Conservation (phyloP, 2,329 filamentous ascomycete genomes). For the Basipetospora chlamydospora region DNA sequence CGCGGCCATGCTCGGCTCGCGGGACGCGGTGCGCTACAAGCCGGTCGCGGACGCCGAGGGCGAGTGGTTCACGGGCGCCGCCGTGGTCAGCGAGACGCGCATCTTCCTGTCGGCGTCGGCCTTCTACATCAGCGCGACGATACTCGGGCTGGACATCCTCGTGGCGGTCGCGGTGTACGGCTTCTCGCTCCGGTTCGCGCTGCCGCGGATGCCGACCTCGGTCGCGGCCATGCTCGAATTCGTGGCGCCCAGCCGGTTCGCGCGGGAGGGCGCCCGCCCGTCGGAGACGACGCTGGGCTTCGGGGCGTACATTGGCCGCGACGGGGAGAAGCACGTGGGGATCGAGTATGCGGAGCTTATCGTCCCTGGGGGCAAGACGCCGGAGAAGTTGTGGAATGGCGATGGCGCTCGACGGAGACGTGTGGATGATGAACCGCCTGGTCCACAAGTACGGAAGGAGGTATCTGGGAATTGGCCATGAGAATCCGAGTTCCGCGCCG, state of each 20-base stretch:
- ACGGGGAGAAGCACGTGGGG: conserved; percentile 32
- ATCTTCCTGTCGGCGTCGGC: conserved; percentile 34
- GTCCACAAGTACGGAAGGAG: too few relatives aligned
- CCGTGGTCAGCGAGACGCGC: conserved; percentile 18
- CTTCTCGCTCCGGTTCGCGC: conserved; percentile 22
- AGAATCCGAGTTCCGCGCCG: too few relatives aligned
- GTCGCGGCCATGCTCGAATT: conserved; percentile 32
- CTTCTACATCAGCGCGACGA: conserved; percentile 26
- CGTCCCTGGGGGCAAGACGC: conserved; percentile 8
- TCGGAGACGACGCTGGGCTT: conserved; percentile 24
- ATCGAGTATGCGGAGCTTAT: conserved; percentile 35
- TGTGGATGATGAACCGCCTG: too few relatives aligned
- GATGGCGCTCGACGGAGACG: too few relatives aligned
- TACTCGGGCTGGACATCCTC: conserved; percentile 28
- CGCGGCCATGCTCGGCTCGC: conserved; percentile 8
- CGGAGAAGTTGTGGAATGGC: too few relatives aligned
- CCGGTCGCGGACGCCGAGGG: conserved; percentile 17
- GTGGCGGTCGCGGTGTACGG: conserved; percentile 28
- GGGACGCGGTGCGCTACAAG: conserved; percentile 24
- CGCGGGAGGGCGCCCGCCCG: conserved; percentile 9
- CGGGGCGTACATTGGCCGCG: conserved; percentile 31
- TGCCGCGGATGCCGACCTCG: conserved; percentile 36
- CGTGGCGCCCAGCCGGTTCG: conserved; percentile 29
- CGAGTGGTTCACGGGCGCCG: conserved; percentile 7
- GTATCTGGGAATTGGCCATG: too few relatives aligned